These are phyloP conservation scores for Bipolaris zeicola DNA, from an alignment of 2,329 filamentous ascomycete genomes.

Conservation along the genomic window DNA sequence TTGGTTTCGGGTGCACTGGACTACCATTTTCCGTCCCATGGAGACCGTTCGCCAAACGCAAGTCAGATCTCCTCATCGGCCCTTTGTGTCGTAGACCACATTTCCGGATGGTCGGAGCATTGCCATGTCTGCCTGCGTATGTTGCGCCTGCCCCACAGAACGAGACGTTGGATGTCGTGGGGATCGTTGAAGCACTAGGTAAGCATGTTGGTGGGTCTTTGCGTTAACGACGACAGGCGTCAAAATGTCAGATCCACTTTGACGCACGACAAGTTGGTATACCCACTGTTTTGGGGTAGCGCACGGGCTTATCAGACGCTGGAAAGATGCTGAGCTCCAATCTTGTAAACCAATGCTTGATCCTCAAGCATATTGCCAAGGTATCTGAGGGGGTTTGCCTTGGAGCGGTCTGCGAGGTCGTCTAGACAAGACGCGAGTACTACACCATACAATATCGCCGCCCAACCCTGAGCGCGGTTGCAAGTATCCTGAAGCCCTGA, in stretches of 20 bases:
- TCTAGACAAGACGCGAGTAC: neutral
- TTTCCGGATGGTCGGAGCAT: neutral
- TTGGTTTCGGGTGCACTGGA: neutral
- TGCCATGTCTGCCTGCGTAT: constrained; percentile 4
- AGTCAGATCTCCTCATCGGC: constrained; percentile 1
- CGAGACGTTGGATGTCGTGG: constrained; percentile 7
- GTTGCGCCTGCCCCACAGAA: constrained; percentile 2
- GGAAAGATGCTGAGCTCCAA: neutral
- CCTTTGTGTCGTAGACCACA: constrained; percentile 5
- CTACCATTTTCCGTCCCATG: neutral
- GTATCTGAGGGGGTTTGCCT: neutral
- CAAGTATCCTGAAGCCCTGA: constrained; percentile 1
- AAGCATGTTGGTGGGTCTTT: constrained; percentile 1
- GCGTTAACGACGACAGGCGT: constrained; percentile 3
- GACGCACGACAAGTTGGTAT: neutral
- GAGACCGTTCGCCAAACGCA: neutral
- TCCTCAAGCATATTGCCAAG: neutral
- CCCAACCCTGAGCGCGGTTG: constrained; percentile 2
- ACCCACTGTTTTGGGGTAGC: neutral
- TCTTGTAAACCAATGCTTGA: neutral
- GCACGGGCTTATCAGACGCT: neutral
- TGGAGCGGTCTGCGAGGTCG: constrained; percentile 8
- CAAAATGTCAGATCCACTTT: constrained; percentile 1
- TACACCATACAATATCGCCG: neutral
- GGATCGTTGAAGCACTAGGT: constrained; percentile 1